A percentile compares a stretch with the other conserved stretches of the same genome.
phyloP scores from a whole-genome alignment of 2,329 filamentous ascomycete genomes.

The Calonectria crousiana region DNA sequence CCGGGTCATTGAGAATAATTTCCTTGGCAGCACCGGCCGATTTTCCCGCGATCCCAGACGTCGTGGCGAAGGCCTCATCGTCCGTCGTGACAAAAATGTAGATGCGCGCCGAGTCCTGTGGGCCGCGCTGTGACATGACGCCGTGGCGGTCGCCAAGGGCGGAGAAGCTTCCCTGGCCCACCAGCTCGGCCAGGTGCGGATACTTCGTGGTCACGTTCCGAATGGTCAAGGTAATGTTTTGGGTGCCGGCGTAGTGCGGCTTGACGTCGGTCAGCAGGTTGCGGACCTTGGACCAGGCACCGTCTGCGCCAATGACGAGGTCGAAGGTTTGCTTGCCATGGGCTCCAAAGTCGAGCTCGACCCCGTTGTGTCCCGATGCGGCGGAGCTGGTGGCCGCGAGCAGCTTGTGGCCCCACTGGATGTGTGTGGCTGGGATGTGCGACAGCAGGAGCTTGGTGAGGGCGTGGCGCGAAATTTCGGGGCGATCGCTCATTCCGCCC shows the following conservation, averaged over 20 bases:
- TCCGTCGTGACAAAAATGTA: constrained; percentile 42
- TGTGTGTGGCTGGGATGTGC: constrained; percentile 43
- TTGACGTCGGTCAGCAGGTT: constrained; percentile 48
- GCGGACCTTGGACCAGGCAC: constrained; percentile 48
- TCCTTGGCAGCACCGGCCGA: neutral
- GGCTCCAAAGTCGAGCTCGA: constrained; percentile 14
- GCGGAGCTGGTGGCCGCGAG: neutral
- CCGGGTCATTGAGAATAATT: constrained; percentile 35
- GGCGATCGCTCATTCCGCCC: constrained; percentile 41
- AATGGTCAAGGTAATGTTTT: constrained; percentile 52
- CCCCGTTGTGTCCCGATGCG: neutral
- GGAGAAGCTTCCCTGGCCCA: constrained; percentile 54
- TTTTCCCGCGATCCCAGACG: neutral
- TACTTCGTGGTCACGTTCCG: constrained; percentile 48
- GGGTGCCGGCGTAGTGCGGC: constrained; percentile 55
- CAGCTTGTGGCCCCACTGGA: constrained; percentile 51
- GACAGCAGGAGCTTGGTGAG: constrained; percentile 51
- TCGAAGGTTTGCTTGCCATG: constrained; percentile 11
- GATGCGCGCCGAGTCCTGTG: constrained; percentile 45
- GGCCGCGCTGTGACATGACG: constrained; percentile 48
- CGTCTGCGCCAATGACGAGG: constrained; percentile 32
- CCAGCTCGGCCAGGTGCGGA: constrained; percentile 52
- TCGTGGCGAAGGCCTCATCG: constrained; percentile 38
- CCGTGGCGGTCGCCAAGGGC: constrained; percentile 53
- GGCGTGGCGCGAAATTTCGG: constrained; percentile 54